Conservation (phyloP, 257 asterid genomes). For the Phtheirospermum japonicum region DNA sequence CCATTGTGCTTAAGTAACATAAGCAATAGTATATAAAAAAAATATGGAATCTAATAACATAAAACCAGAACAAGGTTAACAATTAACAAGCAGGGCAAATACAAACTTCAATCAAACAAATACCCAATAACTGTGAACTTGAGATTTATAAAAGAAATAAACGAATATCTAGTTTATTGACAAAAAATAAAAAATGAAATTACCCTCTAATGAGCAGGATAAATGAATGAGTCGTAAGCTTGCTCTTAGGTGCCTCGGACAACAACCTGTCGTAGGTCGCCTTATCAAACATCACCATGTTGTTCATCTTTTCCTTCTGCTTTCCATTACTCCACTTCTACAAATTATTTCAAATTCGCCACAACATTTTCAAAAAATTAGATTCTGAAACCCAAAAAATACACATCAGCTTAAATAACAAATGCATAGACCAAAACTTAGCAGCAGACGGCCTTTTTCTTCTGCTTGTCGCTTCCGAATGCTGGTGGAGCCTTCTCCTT, state of each 20-base stretch:
- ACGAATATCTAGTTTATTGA: too few relatives aligned
- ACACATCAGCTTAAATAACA: neutral
- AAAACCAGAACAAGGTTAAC: neutral
- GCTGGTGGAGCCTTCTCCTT: constrained; percentile 90
- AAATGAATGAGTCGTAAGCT: constrained; percentile 87
- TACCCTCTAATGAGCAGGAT: constrained; percentile 94
- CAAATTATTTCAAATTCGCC: constrained; percentile 1
- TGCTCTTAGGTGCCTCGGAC: constrained; percentile 82
- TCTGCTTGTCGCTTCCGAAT: constrained; percentile 90
- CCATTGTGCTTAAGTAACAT: too few relatives aligned
- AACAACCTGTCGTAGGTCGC: constrained; percentile 78
- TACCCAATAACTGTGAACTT: neutral
- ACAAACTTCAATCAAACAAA: too few relatives aligned
- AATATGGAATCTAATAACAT: too few relatives aligned
- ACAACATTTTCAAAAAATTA: neutral
- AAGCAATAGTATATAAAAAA: too few relatives aligned
- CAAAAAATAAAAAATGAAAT: neutral
- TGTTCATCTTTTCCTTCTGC: constrained; percentile 97
- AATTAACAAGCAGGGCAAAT: too few relatives aligned
- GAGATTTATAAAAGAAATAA: neutral
- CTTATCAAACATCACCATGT: constrained; percentile 85
- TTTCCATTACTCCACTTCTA: constrained; percentile 78
- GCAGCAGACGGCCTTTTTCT: constrained; percentile 62
- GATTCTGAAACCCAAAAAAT: neutral
- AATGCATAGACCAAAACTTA: neutral